Conservation (phyloP, 192 early-diverging fungal genomes). For the Coemansia sp. region DNA sequence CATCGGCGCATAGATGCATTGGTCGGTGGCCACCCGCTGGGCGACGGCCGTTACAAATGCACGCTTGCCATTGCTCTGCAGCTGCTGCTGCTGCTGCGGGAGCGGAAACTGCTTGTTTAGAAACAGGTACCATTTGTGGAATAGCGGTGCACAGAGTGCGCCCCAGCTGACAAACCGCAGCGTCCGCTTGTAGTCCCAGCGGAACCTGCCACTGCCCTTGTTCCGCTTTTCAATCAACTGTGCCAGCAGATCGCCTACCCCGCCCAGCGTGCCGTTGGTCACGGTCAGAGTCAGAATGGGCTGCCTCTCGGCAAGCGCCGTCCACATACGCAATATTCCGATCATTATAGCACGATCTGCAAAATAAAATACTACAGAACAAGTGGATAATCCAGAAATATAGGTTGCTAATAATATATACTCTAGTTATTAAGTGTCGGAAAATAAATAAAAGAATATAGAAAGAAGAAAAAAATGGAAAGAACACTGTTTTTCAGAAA, state of each 20-base stretch:
- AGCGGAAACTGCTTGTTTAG: slow-evolving; percentile 68
- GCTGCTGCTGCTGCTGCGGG: not conserved
- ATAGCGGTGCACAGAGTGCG: slow-evolving; percentile 66
- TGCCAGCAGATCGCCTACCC: slow-evolving; percentile 64
- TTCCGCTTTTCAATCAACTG: slow-evolving; percentile 56
- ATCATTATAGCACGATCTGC: slow-evolving; percentile 10
- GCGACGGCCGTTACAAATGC: slow-evolving; percentile 26
- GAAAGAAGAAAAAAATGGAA: not conserved
- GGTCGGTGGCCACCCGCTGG: slow-evolving; percentile 64
- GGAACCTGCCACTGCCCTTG: slow-evolving; percentile 14
- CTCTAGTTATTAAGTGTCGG: not conserved
- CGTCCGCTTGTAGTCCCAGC: slow-evolving; percentile 50
- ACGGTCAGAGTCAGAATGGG: slow-evolving; percentile 67
- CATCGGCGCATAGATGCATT: slow-evolving; percentile 66
- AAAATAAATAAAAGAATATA: not conserved
- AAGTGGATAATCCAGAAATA: not conserved
- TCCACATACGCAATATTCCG: slow-evolving; percentile 38
- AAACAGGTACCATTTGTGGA: slow-evolving; percentile 69
- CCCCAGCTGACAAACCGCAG: slow-evolving; percentile 69
- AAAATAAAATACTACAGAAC: not conserved
- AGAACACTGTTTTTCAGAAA: too few relatives aligned
- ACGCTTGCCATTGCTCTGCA: not conserved
- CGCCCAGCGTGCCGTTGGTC: slow-evolving; percentile 68
- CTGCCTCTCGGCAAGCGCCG: slow-evolving; percentile 46
- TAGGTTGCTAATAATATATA: too few relatives aligned